Evolutionary conservation across 805 yeast genomes (phyloP).

Genomic region (Cyberlindnera meyerae): DNA sequence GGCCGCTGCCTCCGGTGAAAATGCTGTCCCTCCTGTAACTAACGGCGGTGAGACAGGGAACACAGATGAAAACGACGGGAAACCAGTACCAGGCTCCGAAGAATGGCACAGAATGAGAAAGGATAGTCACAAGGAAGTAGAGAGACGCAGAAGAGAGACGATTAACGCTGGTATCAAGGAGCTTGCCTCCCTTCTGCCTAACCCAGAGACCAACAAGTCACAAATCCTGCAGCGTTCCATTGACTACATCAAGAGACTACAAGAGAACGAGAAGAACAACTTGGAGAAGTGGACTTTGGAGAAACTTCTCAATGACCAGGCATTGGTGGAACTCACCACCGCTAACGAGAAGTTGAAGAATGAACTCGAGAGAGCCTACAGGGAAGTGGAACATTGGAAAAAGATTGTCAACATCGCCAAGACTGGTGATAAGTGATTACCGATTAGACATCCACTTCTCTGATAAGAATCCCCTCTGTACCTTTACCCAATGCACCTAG

Average conservation of each 20-base stretch:
- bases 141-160: slow-evolving; percentile 83
- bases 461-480: slow-evolving; percentile 55
- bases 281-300: slow-evolving; percentile 95
- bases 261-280: slow-evolving; percentile 83
- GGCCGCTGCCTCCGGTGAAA: too few relatives aligned
- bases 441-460: slow-evolving; percentile 44
- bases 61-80: too few relatives aligned
- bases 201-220: slow-evolving; percentile 84
- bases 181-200: slow-evolving; percentile 72
- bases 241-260: slow-evolving; percentile 82
- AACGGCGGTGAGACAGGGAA: too few relatives aligned
- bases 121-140: slow-evolving; percentile 93
- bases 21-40: too few relatives aligned
- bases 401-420: slow-evolving; percentile 26
- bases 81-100: slow-evolving; percentile 69
- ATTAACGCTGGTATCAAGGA: slow-evolving; percentile 85
- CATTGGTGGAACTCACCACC: slow-evolving; percentile 76
- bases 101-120: slow-evolving; percentile 82
- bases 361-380: slow-evolving; percentile 86
- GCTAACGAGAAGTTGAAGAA: slow-evolving; percentile 83
- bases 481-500: slow-evolving; percentile 59
- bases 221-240: slow-evolving; percentile 84
- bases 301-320: slow-evolving; percentile 87
- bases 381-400: slow-evolving; percentile 86
- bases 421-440: slow-evolving; percentile 5